Conservation (phyloP, 2,329 filamentous ascomycete species). For the Claviceps sp. region DNA sequence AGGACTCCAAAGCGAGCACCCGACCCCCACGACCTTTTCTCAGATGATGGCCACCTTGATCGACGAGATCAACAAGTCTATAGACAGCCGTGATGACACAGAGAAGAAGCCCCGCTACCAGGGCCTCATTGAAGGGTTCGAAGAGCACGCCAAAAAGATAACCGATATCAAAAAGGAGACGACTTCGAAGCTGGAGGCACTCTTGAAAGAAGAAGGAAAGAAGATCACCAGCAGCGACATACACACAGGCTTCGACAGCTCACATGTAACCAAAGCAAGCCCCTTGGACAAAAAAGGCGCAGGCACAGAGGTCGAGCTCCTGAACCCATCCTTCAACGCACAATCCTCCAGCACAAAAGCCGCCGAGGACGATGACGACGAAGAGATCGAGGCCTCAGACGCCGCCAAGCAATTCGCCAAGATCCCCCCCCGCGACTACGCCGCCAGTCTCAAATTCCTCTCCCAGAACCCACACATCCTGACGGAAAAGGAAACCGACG, state of each 20-base stretch:
- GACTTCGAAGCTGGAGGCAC: slow-evolving; percentile 56
- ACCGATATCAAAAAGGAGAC: slow-evolving; percentile 65
- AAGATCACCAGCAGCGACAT: slow-evolving; percentile 93
- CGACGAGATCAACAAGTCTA: slow-evolving; percentile 77
- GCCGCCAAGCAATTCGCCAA: slow-evolving; percentile 70
- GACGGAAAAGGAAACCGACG: slow-evolving; percentile 77
- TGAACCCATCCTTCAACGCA: slow-evolving; percentile 49
- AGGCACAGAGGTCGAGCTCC: slow-evolving; percentile 50
- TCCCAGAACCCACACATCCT: slow-evolving; percentile 66
- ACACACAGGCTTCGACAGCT: slow-evolving; percentile 82
- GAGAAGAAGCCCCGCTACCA: slow-evolving; percentile 47
- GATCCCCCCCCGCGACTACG: slow-evolving; percentile 65
- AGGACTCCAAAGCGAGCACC: slow-evolving; percentile 63
- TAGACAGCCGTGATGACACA: slow-evolving; percentile 64
- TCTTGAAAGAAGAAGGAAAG: slow-evolving; percentile 70
- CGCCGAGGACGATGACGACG: slow-evolving; percentile 51
- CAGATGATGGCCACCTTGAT: slow-evolving; percentile 98
- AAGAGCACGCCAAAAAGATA: slow-evolving; percentile 65
- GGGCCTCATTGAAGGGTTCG: slow-evolving; percentile 67
- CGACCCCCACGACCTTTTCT: slow-evolving; percentile 70
- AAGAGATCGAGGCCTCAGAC: slow-evolving; percentile 61
- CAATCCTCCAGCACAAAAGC: slow-evolving; percentile 7
- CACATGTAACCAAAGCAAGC: slow-evolving; percentile 56
- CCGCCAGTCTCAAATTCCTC: slow-evolving; percentile 61
- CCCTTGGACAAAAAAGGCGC: slow-evolving; percentile 32